Base-by-base conservation (phyloP, 1,139 yeast species). In the Hyphopichia khmerensis region DNA sequence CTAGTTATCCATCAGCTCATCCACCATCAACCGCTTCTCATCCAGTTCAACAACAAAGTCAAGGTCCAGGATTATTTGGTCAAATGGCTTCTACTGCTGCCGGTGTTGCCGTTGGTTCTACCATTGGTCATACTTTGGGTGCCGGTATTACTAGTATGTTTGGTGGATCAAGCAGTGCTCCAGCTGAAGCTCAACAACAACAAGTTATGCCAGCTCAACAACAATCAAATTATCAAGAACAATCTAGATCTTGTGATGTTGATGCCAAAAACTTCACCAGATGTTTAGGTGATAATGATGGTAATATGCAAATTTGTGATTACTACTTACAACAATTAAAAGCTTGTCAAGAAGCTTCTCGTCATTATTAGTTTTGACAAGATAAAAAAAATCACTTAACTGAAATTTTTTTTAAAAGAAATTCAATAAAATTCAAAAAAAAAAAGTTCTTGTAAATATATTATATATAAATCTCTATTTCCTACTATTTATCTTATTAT, bases 21-120 rank as follows among this genome's bases (percentile, higher is more conserved):
- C 68, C 77, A 26, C 37, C 52, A 30, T 58, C 58, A 15, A 57
- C 61, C n/a, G 56, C 72, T 34, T 56, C 44, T 23, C 48, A 54
- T 13, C 61, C 47, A 40, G 63, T 66, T 21, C 51, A 56, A 19
- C 87, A 82, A 63, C 40, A 54, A 36, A 55, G 52, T 26, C 64
- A 59, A 52, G 66, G 65, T 27, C 98, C 99, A 41, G 97, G 98
- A 55, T 62, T 93, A 64, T 91, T 93, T 60, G 87, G 95, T 47
- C 96, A 93, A 70, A 93, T 93, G 98, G 98, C 98, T 27, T 78
- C 96, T 36, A 93, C 99, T 43, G 99, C 99, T 47, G 99, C 98
- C 42, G 99, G 99, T 80, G 99, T 93, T 32, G 99, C 98, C 41
- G 97, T 93, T 45, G 99, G 99, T 59, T 87, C 96, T 44, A 84